phyloP scores from a whole-genome alignment of 192 early-diverging fungal genomes.

The Coemansia sp. region DNA sequence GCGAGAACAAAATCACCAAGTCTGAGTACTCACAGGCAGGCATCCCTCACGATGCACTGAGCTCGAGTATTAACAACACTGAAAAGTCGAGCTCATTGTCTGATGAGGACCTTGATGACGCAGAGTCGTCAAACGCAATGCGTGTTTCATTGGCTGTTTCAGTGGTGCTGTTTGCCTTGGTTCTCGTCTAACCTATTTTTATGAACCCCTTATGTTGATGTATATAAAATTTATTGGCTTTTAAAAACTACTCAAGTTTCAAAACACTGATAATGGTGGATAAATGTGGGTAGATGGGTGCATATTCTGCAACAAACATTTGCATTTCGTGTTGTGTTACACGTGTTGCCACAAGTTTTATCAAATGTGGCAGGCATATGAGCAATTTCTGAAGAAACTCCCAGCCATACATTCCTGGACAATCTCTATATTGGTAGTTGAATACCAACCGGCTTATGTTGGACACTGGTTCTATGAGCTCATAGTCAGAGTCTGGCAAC shows the following conservation, averaged over 20 bases:
- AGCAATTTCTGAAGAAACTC: background rate
- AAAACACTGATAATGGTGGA: background rate
- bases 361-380: background rate
- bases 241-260: background rate
- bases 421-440: background rate
- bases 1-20: background rate
- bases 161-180: background rate
- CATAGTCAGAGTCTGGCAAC: background rate
- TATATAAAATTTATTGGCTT: slow-evolving; percentile 8
- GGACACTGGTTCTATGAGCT: background rate
- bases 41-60: background rate
- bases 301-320: background rate
- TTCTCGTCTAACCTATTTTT: background rate
- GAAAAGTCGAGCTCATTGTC: background rate
- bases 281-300: background rate
- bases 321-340: background rate
- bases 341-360: background rate
- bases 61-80: background rate
- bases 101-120: background rate
- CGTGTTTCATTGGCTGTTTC: background rate
- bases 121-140: background rate
- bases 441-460: no score
- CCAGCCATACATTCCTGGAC: background rate
- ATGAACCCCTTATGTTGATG: background rate
- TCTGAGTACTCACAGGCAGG: background rate